Evolutionary conservation across 805 yeast genomes (phyloP).

Genomic region (Pichia ethanolica): DNA sequence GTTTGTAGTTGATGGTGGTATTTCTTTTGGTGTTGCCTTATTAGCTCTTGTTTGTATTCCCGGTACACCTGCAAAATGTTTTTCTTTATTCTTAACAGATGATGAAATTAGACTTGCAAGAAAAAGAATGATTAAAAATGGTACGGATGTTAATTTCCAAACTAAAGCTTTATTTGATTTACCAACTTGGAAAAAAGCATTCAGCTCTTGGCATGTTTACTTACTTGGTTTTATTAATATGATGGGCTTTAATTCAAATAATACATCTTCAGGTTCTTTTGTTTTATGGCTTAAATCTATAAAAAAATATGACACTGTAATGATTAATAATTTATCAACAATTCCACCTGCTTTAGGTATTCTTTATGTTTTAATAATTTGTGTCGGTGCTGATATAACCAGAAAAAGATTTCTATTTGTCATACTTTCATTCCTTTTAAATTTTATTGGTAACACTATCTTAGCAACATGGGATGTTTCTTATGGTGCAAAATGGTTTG

Average conservation of each 20-base stretch:
- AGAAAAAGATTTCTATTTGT: conserved; percentile 50
- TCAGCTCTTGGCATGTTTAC: conserved; percentile 55
- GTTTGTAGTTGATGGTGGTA: conserved; percentile 45
- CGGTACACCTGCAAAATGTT: conserved; percentile 56
- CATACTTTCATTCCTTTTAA: conserved; percentile 45
- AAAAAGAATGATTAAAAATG: conserved; percentile 31
- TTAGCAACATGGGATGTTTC: conserved; percentile 56
- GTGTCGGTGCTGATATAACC: conserved; percentile 46
- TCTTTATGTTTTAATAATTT: conserved; percentile 37
- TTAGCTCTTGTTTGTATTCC: conserved; percentile 37
- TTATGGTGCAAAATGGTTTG: conserved; percentile 56
- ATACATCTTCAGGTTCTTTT: conserved; percentile 49
- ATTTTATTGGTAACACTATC: conserved; percentile 45
- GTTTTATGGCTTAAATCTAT: conserved; percentile 55
- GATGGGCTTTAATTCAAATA: conserved; percentile 57
- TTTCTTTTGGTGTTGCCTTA: conserved; percentile 20
- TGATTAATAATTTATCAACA: conserved; percentile 44
- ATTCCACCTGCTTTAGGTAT: conserved; percentile 56
- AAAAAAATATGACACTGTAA: conserved; percentile 34
- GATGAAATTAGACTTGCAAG: conserved; percentile 51
- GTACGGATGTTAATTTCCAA: conserved; percentile 22
- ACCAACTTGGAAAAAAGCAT: conserved; percentile 44
- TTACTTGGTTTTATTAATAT: conserved; percentile 47
- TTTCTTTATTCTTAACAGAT: conserved; percentile 45
- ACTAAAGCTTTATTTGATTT: conserved; percentile 31